phyloP scores from a whole-genome alignment of 1,139 yeast species.

The Suhomyces yuchorum region DNA sequence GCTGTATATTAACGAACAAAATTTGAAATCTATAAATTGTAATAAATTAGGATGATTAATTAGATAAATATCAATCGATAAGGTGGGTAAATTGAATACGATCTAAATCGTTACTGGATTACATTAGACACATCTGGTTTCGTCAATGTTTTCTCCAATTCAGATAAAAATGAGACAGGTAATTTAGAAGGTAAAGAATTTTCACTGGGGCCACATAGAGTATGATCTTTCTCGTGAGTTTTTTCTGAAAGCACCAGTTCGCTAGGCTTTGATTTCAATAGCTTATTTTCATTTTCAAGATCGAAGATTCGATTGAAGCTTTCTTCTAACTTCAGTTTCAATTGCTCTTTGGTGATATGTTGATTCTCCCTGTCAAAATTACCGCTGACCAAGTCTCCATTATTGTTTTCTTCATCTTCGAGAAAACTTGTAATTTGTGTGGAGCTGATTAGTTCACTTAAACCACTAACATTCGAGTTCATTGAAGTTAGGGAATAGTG shows the following conservation, averaged over 20 bases:
- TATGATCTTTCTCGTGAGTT: slow-evolving; percentile 1
- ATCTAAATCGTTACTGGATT: background rate
- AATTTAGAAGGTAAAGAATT: background rate
- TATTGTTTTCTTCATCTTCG: slow-evolving; percentile 27
- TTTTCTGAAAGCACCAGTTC: background rate
- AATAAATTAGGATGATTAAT: background rate
- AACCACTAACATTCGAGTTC: slow-evolving; percentile 45
- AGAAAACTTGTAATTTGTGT: slow-evolving; percentile 41
- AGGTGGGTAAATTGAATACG: background rate
- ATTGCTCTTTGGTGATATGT: slow-evolving; percentile 36
- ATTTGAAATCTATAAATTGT: background rate
- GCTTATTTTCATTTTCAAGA: slow-evolving; percentile 34
- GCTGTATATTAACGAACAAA: slow-evolving; percentile 9
- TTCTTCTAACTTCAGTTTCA: slow-evolving; percentile 41
- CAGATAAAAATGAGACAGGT: slow-evolving; percentile 14
- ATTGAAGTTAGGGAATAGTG: slow-evolving; percentile 45
- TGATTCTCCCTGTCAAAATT: slow-evolving; percentile 6
- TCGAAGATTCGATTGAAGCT: slow-evolving; percentile 42
- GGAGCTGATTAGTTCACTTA: slow-evolving; percentile 43
- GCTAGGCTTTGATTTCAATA: slow-evolving; percentile 16
- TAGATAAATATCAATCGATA: background rate
- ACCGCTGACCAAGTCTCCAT: slow-evolving; percentile 11
- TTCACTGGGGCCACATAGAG: background rate
- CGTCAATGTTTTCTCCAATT: slow-evolving; percentile 15
- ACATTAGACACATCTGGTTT: slow-evolving; percentile 7